phyloP scores from a whole-genome alignment of 208 protist species.

The Trypanosoma conorhini region DNA sequence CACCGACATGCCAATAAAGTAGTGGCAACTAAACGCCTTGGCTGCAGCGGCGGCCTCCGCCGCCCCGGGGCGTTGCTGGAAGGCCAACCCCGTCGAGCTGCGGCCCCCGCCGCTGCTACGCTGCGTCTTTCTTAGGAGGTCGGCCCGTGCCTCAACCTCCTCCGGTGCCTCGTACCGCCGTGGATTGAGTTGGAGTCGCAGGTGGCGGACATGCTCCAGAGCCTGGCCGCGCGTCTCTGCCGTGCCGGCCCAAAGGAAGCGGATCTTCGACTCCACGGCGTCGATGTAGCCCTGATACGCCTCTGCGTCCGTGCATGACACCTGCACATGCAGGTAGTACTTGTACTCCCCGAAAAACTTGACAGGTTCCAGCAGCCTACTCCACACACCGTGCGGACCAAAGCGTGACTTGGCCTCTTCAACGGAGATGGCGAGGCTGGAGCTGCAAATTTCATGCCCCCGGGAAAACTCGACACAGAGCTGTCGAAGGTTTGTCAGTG shows the following conservation, averaged over 20 bases:
- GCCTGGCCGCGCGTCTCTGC: slow-evolving; percentile 64
- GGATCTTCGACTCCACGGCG: slow-evolving; percentile 87
- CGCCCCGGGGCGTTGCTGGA: background rate
- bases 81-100: background rate
- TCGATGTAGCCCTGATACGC: slow-evolving; percentile 83
- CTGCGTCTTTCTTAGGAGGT: slow-evolving; percentile 28
- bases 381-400: slow-evolving; percentile 80
- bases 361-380: slow-evolving; percentile 68
- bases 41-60: background rate
- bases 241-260: slow-evolving; percentile 82
- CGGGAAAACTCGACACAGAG: slow-evolving; percentile 95
- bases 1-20: slow-evolving; percentile 87
- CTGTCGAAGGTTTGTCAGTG: slow-evolving; percentile 92
- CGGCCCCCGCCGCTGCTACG: background rate
- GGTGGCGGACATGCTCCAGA: slow-evolving; percentile 72
- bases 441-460: slow-evolving; percentile 80
- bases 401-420: slow-evolving; percentile 54
- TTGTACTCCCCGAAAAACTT: slow-evolving; percentile 83
- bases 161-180: slow-evolving; percentile 79
- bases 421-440: slow-evolving; percentile 41
- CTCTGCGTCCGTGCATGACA: slow-evolving; percentile 73
- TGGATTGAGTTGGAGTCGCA: slow-evolving; percentile 79
- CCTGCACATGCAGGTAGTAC: slow-evolving; percentile 84
- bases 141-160: slow-evolving; percentile 55
- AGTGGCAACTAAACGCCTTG: slow-evolving; percentile 41